A percentile compares a stretch with the other conserved stretches of the same genome.
These are phyloP conservation scores for Aureobasidium sp. DNA, from an alignment of 2,329 filamentous ascomycete species.

Conservation along the genomic window DNA sequence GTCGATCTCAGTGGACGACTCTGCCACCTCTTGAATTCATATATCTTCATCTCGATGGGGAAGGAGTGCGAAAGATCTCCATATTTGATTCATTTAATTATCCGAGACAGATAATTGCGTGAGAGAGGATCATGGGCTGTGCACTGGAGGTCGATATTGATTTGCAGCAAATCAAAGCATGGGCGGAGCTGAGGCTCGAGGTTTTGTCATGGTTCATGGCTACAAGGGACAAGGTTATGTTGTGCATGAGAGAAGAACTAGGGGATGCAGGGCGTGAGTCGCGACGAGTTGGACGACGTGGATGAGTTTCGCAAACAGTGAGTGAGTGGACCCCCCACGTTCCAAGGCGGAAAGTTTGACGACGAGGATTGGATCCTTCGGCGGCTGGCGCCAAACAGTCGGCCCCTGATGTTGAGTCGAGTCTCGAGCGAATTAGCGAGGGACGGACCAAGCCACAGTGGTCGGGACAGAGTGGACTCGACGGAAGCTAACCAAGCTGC, in stretches of 20 bases:
- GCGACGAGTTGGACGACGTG: not conserved
- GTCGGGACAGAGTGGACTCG: not conserved
- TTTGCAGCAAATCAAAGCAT: not conserved
- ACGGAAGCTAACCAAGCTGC: conserved; percentile 1
- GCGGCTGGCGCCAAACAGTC: not conserved
- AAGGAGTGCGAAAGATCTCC: not conserved
- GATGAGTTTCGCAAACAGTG: no score
- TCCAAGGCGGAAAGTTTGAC: conserved; percentile 3
- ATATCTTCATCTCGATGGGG: not conserved
- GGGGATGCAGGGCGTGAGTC: not conserved
- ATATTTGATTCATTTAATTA: not conserved
- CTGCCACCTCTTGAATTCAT: not conserved
- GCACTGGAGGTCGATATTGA: not conserved
- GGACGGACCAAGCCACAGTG: not conserved
- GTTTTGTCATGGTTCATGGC: conserved; percentile 3
- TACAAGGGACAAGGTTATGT: not conserved
- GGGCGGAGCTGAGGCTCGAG: not conserved
- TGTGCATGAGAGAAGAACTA: not conserved
- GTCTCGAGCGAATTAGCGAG: not conserved
- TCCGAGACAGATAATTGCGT: conserved; percentile 4
- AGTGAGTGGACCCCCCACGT: no score
- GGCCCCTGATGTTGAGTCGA: conserved; percentile 1
- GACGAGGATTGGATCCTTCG: not conserved
- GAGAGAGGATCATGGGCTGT: conserved; percentile 2
- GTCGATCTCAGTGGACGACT: not conserved